A percentile compares a stretch with the other conserved stretches of the same genome.
phyloP scores from a whole-genome alignment of 176 grass and related monocot species.

The Cymbopogon citratus region DNA sequence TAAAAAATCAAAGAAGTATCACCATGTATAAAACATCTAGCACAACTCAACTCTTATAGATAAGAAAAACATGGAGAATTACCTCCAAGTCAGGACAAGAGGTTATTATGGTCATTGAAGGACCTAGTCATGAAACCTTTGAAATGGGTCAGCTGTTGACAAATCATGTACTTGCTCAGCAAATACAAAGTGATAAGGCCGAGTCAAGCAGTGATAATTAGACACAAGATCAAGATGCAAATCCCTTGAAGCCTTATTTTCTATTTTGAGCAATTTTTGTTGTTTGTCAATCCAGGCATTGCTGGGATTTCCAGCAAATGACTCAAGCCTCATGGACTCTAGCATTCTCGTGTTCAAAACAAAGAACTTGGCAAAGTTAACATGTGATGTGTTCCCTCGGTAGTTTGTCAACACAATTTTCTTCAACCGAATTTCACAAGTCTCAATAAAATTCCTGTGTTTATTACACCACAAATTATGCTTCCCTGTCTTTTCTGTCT shows the following conservation, averaged over 20 bases:
- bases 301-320: neutral
- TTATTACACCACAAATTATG: neutral
- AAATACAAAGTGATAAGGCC: no score
- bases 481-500: neutral
- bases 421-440: neutral
- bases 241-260: no score
- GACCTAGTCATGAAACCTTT: neutral
- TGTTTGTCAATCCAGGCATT: neutral
- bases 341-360: neutral
- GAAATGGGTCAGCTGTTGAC: no score
- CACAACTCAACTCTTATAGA: neutral
- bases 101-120: no score
- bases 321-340: neutral
- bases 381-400: neutral
- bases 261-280: neutral
- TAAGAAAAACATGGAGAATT: neutral
- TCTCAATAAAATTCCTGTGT: neutral
- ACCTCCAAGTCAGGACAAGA: neutral
- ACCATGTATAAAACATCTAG: neutral
- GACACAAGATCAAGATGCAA: no score
- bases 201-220: no score
- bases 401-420: neutral
- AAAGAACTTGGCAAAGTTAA: slow-evolving; percentile 7
- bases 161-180: no score
- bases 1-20: neutral